Percentiles rank a stretch among this genome's conserved stretches.
Evolutionary conservation across 1,139 yeast genomes (phyloP).

Genomic region (Sugiyamaella xylanicola): DNA sequence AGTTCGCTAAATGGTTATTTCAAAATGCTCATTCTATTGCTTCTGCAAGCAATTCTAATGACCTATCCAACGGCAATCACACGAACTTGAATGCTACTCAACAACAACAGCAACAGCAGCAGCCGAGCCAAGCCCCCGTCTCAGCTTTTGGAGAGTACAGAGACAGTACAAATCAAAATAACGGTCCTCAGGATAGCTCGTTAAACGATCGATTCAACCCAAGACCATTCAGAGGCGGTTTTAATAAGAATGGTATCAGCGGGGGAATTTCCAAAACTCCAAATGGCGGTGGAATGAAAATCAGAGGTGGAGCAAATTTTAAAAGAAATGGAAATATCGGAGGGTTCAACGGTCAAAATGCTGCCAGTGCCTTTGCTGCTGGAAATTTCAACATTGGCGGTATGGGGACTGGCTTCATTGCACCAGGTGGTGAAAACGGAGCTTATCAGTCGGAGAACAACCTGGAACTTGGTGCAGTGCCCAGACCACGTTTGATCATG

Average conservation of each 20-base stretch:
- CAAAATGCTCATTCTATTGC: conserved; percentile 46
- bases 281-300: conserved; percentile 2
- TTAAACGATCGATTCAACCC: neutral
- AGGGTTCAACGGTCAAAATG: neutral
- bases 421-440: neutral
- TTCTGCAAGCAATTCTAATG: conserved; percentile 9
- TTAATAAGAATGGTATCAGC: neutral
- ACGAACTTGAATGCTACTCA: too few species aligned
- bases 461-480: neutral
- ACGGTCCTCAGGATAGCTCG: neutral
- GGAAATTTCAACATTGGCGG: neutral
- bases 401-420: conserved; percentile 8
- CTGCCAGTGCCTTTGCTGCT: neutral
- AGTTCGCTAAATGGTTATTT: conserved; percentile 54
- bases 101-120: conserved; percentile 21
- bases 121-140: conserved; percentile 10
- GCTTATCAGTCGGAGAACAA: conserved; percentile 12
- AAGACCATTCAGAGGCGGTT: conserved; percentile 1
- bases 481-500: conserved; percentile 3
- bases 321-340: conserved; percentile 5
- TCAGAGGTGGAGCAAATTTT: neutral
- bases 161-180: conserved; percentile 23
- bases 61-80: too few species aligned
- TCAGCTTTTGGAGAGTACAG: conserved; percentile 14
- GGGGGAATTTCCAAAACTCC: conserved; percentile 1